Base-by-base conservation (phyloP, 208 protist genomes). In the Herpetomonas tarakana region DNA sequence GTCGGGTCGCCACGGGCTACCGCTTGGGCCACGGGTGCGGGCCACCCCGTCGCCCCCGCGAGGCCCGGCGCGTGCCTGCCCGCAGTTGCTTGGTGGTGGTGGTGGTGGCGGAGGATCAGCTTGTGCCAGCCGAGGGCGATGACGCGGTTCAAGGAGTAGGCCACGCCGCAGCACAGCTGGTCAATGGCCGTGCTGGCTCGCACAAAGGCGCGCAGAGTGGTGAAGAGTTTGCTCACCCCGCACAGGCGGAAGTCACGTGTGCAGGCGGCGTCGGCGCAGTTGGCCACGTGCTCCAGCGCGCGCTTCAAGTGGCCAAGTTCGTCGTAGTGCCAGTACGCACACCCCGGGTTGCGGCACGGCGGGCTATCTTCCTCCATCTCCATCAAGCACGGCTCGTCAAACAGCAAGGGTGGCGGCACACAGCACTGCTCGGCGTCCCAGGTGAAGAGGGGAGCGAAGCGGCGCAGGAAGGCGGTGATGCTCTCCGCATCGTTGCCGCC, bases 321-420 rank as follows among this genome's bases (percentile, higher is more conserved):
- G 49, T 92, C 69, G 14, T 52, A n/a, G 65, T 92, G 85, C 81
- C 74, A 87, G 56, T 87, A 92, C 18, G 68, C 63, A 41, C 85
- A 92, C 9, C 55, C 66, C 0, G 65, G 46, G 53, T 74, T 86
- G 19, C 46, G 52, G 58, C 84, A 91, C 21, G 53, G 12, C 24
- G 27, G 30, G 19, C 50, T 58, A 21, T 47, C 50, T 4, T 39
- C 31, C 1, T 53, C 57, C n/a, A 52, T 46, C 55, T 74, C 83
- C 69, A 91, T 62, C 19, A 88, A 50, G 44, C 87, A 93, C n/a
- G 78, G 77, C 66, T 87, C 77, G 44, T 86, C 74, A 51, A 83
- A 81, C 24, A 86, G 74, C 19, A 74, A 59, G 2, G 58, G 78
- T 11, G 49, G 51, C 58, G 38, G 47, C 35, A 77, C 78, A 1